Evolutionary conservation across 495 filamentous ascomycete species (phyloP), one percentile per base, ranked within the genome.

Genomic region (Aspergillus affinis): DNA sequence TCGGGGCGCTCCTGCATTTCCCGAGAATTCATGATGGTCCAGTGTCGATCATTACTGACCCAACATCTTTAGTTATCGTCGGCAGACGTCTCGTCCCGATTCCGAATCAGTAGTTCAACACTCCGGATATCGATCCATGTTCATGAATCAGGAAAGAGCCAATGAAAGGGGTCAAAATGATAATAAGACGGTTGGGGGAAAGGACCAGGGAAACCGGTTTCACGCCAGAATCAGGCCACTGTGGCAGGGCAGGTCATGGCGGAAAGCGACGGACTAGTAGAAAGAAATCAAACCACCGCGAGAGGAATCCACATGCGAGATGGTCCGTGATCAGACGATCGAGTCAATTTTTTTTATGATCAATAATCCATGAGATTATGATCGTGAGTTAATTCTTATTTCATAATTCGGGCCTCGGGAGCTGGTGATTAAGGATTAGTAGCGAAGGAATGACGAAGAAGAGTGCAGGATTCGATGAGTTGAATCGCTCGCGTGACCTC

Each of bases 161-260:
- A 41, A 41, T 41, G 13, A 41, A 15, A 41, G 9, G 36, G 13
- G 36, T 15, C 36, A n/a, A 18, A 52, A 13, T n/a, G 50, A 30
- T 32, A 41, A 41, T 32, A 41, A 41, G 36, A 41, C 12, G 36
- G 36, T 41, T 10, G 36, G 36, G 13, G 13, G 13, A 41, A 41
- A 41, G 36, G 36, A 41, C 36, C 36, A 41, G 13, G 36, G 15
- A 41, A 41, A 41, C 36, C 36, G 36, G 36, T 41, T 41, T 41
- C 19, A 36, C 51, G 29, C 51, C 51, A 54, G 51, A 54, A 54
- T 54, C 51, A 54, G 51, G 51, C 51, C 51, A 54, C 29, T 44
- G 51, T 44, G 51, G 51, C 51, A 54, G 36, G 36, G 36, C 36
- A 32, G 29, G 29, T 32, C 29, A 32, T 8, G 29, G 10, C 29